A percentile compares a stretch with the other conserved stretches of the same genome.
Evolutionary conservation across 1,284 basidiomycete species (phyloP).

Genomic region (Sporisorium graminicola): DNA sequence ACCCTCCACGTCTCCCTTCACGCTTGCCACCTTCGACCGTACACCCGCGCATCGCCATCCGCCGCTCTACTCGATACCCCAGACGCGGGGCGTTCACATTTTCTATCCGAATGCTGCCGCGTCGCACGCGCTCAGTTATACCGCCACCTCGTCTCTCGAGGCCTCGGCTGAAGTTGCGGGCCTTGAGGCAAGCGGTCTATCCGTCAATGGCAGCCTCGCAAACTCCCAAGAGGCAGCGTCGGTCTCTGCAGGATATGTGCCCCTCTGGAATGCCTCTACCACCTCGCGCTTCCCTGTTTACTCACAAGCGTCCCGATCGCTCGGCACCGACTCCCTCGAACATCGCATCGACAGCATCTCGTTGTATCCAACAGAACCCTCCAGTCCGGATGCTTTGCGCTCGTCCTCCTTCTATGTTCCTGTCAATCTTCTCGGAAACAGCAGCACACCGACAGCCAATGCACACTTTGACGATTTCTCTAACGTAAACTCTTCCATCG

Average conservation of each 20-base stretch:
- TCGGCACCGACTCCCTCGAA: constrained; percentile 3
- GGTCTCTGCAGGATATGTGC: constrained; percentile 20
- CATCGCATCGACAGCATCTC: constrained; percentile 5
- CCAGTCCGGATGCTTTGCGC: not conserved
- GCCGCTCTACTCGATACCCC: constrained; percentile 13
- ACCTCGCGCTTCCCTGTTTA: constrained; percentile 2
- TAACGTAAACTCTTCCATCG: not conserved
- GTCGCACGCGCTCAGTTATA: constrained; percentile 18
- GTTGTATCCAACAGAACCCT: constrained; percentile 5
- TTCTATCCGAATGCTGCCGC: constrained; percentile 32
- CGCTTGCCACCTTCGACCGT: constrained; percentile 17
- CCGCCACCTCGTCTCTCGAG: not conserved
- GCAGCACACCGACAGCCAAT: not conserved
- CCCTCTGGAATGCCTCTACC: constrained; percentile 28
- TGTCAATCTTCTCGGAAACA: constrained; percentile 13
- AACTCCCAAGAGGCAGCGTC: not conserved
- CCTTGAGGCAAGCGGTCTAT: constrained; percentile 6
- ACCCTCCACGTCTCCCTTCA: constrained; percentile 14
- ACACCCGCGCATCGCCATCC: constrained; percentile 7
- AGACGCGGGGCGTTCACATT: constrained; percentile 28
- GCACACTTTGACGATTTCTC: not conserved
- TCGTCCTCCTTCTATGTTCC: constrained; percentile 14
- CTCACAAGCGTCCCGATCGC: not conserved
- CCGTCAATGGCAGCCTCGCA: not conserved
- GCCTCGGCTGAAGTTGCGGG: not conserved